Conservation (phyloP, 1,284 basidiomycete species). For the Ganoderma lucidum region DNA sequence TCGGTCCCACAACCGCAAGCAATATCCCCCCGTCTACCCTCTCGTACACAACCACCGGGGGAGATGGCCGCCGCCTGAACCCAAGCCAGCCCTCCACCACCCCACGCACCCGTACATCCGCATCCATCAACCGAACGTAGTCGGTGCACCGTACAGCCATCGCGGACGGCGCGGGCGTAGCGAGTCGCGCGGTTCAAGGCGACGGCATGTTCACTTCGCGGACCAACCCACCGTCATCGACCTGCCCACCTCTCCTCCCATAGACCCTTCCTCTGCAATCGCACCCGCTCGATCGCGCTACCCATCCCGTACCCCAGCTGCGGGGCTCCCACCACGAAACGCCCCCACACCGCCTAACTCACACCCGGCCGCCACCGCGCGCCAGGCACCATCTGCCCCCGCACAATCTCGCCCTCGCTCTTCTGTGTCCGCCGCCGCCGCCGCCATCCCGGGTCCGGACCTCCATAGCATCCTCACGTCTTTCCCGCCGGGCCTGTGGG, state of each 20-base stretch:
- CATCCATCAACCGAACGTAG: neutral
- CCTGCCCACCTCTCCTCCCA: neutral
- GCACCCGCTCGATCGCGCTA: neutral
- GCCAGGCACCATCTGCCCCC: neutral
- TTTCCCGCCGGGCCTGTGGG: slow-evolving; percentile 12
- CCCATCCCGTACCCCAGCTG: neutral
- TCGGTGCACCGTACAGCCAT: neutral
- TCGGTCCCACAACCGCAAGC: neutral
- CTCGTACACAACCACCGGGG: neutral
- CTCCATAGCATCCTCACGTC: slow-evolving; percentile 1
- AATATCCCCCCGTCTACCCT: neutral
- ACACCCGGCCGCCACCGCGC: too few relatives aligned
- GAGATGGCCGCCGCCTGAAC: neutral
- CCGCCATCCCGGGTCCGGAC: neutral
- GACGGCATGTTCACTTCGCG: slow-evolving; percentile 10
- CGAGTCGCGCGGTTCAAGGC: neutral
- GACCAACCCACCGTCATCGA: neutral
- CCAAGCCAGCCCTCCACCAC: neutral
- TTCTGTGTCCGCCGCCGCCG: neutral
- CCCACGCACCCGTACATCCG: neutral
- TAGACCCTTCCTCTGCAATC: too few relatives aligned
- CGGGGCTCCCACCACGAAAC: neutral
- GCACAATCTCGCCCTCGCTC: neutral
- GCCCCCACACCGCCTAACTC: too few relatives aligned
- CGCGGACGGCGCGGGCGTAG: neutral